Evolutionary conservation across 1,284 basidiomycete species (phyloP).

Genomic region (Cutaneotrichosporon sp.): DNA sequence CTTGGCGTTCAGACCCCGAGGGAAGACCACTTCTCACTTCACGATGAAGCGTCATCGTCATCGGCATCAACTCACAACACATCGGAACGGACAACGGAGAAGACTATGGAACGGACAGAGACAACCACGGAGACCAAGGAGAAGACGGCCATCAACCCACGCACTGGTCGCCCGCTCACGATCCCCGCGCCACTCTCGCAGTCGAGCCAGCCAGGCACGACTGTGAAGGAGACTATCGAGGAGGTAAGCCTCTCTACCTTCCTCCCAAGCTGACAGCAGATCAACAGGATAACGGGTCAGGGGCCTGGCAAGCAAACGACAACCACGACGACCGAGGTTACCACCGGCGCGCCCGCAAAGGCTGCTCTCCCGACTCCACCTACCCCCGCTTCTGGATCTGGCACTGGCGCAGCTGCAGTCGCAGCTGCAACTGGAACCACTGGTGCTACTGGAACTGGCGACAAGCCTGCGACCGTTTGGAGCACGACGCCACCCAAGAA

Average conservation of each 20-base stretch:
- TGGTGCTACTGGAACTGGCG: constrained; percentile 8
- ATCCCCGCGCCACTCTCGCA: constrained; percentile 22
- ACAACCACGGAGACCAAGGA: constrained; percentile 1
- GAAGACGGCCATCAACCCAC: constrained; percentile 24
- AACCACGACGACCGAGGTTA: background rate
- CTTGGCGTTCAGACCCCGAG: background rate
- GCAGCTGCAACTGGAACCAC: background rate
- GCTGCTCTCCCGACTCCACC: background rate
- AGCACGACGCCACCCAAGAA: constrained; percentile 16
- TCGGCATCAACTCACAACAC: background rate
- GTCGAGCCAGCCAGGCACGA: constrained; percentile 18
- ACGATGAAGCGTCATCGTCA: background rate
- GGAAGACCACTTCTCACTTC: background rate
- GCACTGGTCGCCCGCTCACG: constrained; percentile 39
- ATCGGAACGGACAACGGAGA: background rate
- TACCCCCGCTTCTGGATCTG: background rate
- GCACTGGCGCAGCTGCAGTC: background rate
- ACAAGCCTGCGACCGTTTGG: constrained; percentile 24
- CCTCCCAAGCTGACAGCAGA: background rate
- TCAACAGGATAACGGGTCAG: constrained; percentile 11
- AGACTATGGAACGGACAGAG: constrained; percentile 5
- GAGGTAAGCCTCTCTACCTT: constrained; percentile 27
- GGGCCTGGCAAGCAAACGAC: constrained; percentile 2
- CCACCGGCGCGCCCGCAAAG: background rate
- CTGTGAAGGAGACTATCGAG: constrained; percentile 42